These are phyloP conservation scores for Starmerella vitae DNA, from an alignment of 805 yeast genomes.

Conservation along the genomic window DNA sequence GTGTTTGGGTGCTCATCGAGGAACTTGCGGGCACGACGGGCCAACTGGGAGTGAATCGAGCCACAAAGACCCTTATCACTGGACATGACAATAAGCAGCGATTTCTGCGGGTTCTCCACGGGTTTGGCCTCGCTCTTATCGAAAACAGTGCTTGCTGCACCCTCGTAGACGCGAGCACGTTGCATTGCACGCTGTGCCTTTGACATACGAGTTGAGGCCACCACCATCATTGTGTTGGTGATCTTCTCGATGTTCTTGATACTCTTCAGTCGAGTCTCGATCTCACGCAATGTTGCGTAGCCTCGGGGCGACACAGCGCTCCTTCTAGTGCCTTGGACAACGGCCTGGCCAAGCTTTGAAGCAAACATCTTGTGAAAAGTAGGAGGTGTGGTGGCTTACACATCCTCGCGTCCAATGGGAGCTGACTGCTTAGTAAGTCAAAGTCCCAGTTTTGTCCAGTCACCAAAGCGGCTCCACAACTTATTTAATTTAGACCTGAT, in stretches of 20 bases:
- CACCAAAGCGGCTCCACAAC: no score
- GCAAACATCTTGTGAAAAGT: conserved; percentile 11
- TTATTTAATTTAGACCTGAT: no score
- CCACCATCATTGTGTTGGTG: conserved; percentile 99
- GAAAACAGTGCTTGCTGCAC: conserved; percentile 66
- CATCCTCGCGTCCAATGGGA: not conserved
- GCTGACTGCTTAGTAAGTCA: no score
- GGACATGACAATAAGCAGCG: conserved; percentile 74
- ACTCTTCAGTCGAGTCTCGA: conserved; percentile 94
- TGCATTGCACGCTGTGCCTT: conserved; percentile 93
- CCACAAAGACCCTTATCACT: conserved; percentile 99
- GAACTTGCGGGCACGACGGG: conserved; percentile 71
- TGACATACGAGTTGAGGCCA: conserved; percentile 90
- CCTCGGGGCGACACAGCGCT: conserved; percentile 22
- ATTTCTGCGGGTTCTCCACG: conserved; percentile 42
- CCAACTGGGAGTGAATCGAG: conserved; percentile 88
- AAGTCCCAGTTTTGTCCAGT: no score
- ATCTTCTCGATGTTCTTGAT: conserved; percentile 98
- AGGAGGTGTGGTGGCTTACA: not conserved
- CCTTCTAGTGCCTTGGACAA: conserved; percentile 5
- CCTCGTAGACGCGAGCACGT: conserved; percentile 71
- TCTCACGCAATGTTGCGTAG: conserved; percentile 97
- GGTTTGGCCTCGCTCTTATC: conserved; percentile 65
- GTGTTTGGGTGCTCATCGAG: conserved; percentile 48
- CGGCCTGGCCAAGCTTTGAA: conserved; percentile 14